Conservation (phyloP, 2,329 filamentous ascomycete genomes). For the Bretziella fagacearum region DNA sequence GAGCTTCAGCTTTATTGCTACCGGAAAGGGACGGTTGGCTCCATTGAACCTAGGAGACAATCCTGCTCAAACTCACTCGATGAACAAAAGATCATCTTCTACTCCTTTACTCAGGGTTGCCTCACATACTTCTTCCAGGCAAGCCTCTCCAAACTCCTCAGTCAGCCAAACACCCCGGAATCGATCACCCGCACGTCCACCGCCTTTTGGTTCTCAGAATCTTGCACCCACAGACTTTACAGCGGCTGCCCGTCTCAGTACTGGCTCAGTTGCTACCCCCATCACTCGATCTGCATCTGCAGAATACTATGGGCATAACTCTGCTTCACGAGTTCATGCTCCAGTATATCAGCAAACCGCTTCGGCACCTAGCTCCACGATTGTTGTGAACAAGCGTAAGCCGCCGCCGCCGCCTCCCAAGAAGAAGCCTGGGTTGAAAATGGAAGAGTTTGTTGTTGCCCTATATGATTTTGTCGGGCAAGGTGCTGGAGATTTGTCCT, state of each 20-base stretch:
- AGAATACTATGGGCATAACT: constrained; percentile 13
- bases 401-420: constrained; percentile 24
- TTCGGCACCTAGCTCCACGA: not conserved
- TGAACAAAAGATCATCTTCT: not conserved
- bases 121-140: constrained; percentile 1
- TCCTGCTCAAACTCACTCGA: constrained; percentile 7
- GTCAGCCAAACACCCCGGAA: constrained; percentile 1
- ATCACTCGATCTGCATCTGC: constrained; percentile 5
- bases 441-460: constrained; percentile 47
- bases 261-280: constrained; percentile 4
- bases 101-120: not conserved
- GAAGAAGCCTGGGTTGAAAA: constrained; percentile 52
- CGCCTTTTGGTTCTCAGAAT: constrained; percentile 7
- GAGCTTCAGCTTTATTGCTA: constrained; percentile 42
- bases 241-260: constrained; percentile 7
- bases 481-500: constrained; percentile 51
- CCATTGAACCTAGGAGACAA: constrained; percentile 9
- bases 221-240: constrained; percentile 15
- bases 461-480: constrained; percentile 61
- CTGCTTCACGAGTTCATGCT: constrained; percentile 8
- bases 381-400: constrained; percentile 8
- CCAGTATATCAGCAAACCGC: constrained; percentile 6
- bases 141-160: constrained; percentile 4
- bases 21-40: constrained; percentile 45
- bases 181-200: constrained; percentile 7